These are phyloP conservation scores for Tilletia walkeri DNA, from an alignment of 1,284 basidiomycete species.

Conservation along the genomic window DNA sequence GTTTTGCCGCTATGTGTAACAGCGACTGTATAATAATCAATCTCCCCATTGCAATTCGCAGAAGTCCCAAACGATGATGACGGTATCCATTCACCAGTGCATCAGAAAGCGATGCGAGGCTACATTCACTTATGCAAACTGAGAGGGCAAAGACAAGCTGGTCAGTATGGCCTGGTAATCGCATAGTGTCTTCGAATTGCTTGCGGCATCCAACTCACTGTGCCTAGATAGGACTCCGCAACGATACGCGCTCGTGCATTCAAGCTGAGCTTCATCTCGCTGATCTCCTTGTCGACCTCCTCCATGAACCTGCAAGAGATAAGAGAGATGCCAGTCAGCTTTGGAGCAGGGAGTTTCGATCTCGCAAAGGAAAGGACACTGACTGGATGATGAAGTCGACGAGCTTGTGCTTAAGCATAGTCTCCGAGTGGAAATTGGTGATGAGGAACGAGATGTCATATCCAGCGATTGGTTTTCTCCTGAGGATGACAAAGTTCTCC, in stretches of 20 bases:
- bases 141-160: not conserved
- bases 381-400: conserved; percentile 99
- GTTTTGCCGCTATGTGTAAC: no score
- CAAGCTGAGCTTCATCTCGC: conserved; percentile 69
- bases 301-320: conserved; percentile 80
- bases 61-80: no score
- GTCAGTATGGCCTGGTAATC: not conserved
- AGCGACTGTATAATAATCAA: no score
- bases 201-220: conserved; percentile 29
- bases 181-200: no score
- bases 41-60: no score
- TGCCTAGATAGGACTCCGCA: conserved; percentile 66
- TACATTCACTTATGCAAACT: not conserved
- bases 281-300: conserved; percentile 89
- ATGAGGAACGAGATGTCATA: conserved; percentile 99
- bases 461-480: conserved; percentile 85
- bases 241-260: conserved; percentile 96
- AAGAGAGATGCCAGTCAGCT: not conserved
- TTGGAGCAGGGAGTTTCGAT: no score
- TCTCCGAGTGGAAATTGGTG: conserved; percentile 92
- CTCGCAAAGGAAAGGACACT: conserved; percentile 18
- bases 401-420: conserved; percentile 98
- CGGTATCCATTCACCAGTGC: no score
- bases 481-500: conserved; percentile 91
- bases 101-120: no score